phyloP scores from a whole-genome alignment of 768 basidiomycete genomes.

The Daedalea quercina region DNA sequence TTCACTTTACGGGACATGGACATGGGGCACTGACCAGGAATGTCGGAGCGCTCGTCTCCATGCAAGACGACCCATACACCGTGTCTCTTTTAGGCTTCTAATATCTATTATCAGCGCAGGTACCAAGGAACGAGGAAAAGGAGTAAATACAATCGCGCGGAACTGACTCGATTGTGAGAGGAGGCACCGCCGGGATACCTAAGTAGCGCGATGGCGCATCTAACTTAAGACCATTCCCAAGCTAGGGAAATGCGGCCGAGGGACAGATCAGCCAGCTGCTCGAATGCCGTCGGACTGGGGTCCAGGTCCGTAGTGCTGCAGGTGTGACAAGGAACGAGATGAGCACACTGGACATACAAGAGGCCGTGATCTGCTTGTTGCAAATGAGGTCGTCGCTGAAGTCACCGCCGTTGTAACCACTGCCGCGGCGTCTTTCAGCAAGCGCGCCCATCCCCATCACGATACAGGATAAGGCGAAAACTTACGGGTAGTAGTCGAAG shows the following conservation, averaged over 20 bases:
- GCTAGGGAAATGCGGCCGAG: conserved; percentile 27
- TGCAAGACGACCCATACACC: no score
- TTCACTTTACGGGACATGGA: no score
- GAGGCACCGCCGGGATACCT: no score
- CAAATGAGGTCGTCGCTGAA: conserved; percentile 78
- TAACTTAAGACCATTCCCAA: conserved; percentile 43
- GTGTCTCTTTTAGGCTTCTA: no score
- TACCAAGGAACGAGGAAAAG: no score
- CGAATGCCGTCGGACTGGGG: conserved; percentile 20
- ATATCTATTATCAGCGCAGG: no score
- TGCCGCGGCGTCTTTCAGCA: conserved; percentile 18
- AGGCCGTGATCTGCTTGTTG: conserved; percentile 32
- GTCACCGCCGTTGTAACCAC: conserved; percentile 50
- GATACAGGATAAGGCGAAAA: neutral
- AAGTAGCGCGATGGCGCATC: no score
- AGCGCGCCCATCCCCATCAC: no score
- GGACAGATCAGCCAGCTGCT: conserved; percentile 12
- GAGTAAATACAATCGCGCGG: no score
- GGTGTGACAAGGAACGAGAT: conserved; percentile 22
- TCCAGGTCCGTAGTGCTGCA: conserved; percentile 19
- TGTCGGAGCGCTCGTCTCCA: no score
- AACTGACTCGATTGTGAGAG: no score
- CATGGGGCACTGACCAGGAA: no score
- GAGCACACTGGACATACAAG: conserved; percentile 37
- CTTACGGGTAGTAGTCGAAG: conserved; percentile 28